Evolutionary conservation across 306 rosid species (phyloP), one percentile per base, ranked within the genome.

Genomic region (Benincasa hispida): DNA sequence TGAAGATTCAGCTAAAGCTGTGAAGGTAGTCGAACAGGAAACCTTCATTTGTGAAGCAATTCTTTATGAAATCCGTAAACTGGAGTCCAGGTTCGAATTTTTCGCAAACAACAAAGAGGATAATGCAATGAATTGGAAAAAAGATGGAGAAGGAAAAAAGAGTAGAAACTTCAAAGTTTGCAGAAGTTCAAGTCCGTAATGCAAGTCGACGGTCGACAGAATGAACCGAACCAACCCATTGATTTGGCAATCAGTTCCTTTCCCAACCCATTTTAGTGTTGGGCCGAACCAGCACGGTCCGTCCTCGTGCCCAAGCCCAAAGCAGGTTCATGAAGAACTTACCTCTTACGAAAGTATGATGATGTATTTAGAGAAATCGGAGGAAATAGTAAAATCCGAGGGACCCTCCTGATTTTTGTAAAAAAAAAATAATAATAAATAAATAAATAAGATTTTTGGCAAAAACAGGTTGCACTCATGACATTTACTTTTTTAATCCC

Each of bases 1-100:
- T 6, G 84, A 77, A 61, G 87, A 82, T 12, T 84, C 88, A 80
- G 85, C 79, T 54, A 54, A 32, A 39, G 69, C 6, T 17, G 75
- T 6, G 4, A 51, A 19, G 55, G 39, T 35, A 5, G 53, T 66
- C 19, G 76, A 72, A 72, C 76, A 72, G 28, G 45, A 51, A 72
- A 72, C 9, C 76, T 5, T 72, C 76, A 72, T 72, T 72, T 28
- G 47, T 47, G 28, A 28, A 72, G 12, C 25, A 30, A 72, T 24
- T 69, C 37, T 42, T 13, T 14, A 14, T 7, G 35, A 24, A 68
- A 68, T 27, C 74, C 21, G 74, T 66, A 10, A 47, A 66, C 51
- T 41, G 13, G 21, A 11, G 32, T 21, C 50, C 42, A 17, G n/a
- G 35, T 21, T 42, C 7, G 39, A 70, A 8, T 1, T 70, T 47